Base-by-base conservation (phyloP, 257 asterid species). In the Handroanthus guayacan region DNA sequence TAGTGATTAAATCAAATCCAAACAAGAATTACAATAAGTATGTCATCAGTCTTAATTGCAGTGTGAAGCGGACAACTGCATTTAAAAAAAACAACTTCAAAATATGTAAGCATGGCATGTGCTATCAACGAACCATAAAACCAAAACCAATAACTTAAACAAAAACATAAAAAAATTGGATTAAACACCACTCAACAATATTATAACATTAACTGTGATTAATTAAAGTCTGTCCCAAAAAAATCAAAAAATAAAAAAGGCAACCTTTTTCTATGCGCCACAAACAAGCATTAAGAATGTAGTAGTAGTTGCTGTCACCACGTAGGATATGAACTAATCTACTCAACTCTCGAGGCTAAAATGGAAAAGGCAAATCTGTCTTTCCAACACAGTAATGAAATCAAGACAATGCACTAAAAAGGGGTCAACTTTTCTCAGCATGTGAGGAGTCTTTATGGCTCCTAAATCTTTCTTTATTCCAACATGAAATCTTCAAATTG, bases 381-480 rank as follows among this genome's bases (percentile, higher is more conserved):
- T 80, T 80, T 78, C 79, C 83, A 81, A 78, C 83, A 65, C 78
- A 62, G 79, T 71, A 77, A 77, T 71, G 60, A 83, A 83, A 80
- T 70, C 70, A 80, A 80, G 75, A 72, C 82, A 71, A 79, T 25
- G 17, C 75, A 73, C 25, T 37, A 9, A n/a, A 77, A 80, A 80
- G 52, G 55, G 17, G 72, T 48, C 80, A 12, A 76, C 84, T 83
- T 83, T 83, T 54, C 64, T 73, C 80, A 56, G 72, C 72, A 78
- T 74, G 48, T 51, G 34, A 25, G 55, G 56, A 9, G 69, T n/a
- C 45, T 14, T 6, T 78, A 75, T 81, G 36, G 44, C 66, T 45
- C 65, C 67, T 51, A 63, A 83, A 80, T 83, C 85, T 83, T 77
- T 77, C 85, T 80, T 83, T 83, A 69, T 75, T 80, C 83, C 85